Conservation (phyloP, 768 basidiomycete species). For the Podaxis carcinomalis region DNA sequence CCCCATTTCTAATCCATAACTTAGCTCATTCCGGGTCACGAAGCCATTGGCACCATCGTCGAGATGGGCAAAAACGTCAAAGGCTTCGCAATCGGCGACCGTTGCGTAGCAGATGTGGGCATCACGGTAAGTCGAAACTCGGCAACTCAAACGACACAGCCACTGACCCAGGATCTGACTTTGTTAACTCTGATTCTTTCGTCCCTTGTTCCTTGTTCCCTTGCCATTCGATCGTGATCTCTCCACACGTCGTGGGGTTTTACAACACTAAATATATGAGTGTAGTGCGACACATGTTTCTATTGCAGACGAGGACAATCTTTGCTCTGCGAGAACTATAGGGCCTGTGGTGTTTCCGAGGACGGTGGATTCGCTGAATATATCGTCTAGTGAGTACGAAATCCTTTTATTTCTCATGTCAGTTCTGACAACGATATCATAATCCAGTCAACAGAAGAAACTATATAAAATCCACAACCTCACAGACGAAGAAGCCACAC, state of each 20-base stretch:
- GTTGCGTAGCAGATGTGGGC: conserved; percentile 76
- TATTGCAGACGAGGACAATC: conserved; percentile 83
- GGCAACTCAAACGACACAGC: conserved; percentile 20
- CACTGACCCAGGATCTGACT: conserved; percentile 6
- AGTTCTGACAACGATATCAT: neutral
- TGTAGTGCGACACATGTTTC: conserved; percentile 79
- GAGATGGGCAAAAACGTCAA: conserved; percentile 78
- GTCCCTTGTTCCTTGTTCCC: neutral
- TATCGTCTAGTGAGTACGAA: conserved; percentile 65
- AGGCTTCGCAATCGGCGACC: conserved; percentile 73
- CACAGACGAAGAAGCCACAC: conserved; percentile 81
- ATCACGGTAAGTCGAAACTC: conserved; percentile 47
- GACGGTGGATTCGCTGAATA: conserved; percentile 92
- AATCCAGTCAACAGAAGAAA: conserved; percentile 49
- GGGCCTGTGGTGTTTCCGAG: conserved; percentile 71
- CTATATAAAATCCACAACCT: conserved; percentile 87
- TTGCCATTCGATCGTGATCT: neutral
- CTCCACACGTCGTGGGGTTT: neutral
- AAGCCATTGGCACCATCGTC: conserved; percentile 63
- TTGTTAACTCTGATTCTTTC: neutral
- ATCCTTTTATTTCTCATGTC: conserved; percentile 3
- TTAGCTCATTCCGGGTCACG: conserved; percentile 42
- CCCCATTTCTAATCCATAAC: neutral
- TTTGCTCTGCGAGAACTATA: conserved; percentile 82
- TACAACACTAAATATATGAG: neutral